Evolutionary conservation across 1,284 basidiomycete species (phyloP).

Genomic region (Cryptococcus hybrid): DNA sequence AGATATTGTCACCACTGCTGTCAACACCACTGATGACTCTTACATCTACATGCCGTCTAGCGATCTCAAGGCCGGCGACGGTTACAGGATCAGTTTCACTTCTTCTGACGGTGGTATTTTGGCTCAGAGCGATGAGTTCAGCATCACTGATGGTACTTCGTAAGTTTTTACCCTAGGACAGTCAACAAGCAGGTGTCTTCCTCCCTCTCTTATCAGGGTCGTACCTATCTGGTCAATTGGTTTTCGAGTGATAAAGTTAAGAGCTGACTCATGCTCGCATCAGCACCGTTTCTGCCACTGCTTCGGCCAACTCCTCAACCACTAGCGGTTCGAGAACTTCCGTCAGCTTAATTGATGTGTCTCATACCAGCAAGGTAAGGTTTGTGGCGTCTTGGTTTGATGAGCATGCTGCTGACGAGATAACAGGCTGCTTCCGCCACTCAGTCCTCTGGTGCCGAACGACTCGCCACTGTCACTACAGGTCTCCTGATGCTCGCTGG

Average conservation of each 20-base stretch:
- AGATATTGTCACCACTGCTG: conserved; percentile 20
- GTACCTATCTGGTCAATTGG: neutral
- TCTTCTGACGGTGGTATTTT: conserved; percentile 29
- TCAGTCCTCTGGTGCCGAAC: conserved; percentile 10
- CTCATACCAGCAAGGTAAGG: neutral
- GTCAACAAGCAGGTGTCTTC: neutral
- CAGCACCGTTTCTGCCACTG: conserved; percentile 4
- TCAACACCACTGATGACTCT: conserved; percentile 27
- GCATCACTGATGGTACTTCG: conserved; percentile 24
- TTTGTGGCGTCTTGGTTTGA: neutral
- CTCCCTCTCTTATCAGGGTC: neutral
- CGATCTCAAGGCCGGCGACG: conserved; percentile 17
- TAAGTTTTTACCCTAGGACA: conserved; percentile 8
- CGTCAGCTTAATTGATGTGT: neutral
- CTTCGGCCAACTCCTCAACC: conserved; percentile 8
- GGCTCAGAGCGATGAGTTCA: conserved; percentile 41
- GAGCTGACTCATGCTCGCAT: too few relatives aligned
- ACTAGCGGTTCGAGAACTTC: neutral
- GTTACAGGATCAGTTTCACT: conserved; percentile 35
- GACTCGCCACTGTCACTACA: conserved; percentile 4
- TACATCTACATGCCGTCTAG: conserved; percentile 37
- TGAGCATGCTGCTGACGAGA: neutral
- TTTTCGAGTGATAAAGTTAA: neutral
- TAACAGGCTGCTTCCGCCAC: conserved; percentile 5
- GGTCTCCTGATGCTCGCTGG: conserved; percentile 14